Conservation (phyloP, 169 alveolate species). For the Plasmodium relictum region DNA sequence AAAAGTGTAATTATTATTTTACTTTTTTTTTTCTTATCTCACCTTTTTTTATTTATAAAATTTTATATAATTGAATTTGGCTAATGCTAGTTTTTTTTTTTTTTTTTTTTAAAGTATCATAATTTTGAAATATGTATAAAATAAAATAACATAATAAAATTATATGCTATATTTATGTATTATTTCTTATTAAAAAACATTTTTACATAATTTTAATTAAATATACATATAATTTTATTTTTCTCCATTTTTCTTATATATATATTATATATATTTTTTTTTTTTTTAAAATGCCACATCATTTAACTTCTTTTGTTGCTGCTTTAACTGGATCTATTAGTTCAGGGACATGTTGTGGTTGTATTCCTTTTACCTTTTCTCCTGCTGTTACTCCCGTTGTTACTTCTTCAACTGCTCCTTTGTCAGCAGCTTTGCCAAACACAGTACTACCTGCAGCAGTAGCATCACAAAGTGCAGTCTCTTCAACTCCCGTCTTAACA, state of each 20-base stretch:
- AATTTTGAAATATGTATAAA: no score
- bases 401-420: slow-evolving; percentile 70
- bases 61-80: no score
- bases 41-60: no score
- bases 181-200: no score
- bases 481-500: slow-evolving; percentile 70
- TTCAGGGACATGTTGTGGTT: slow-evolving; percentile 77
- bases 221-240: no score
- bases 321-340: slow-evolving; percentile 74
- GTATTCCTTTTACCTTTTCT: slow-evolving; percentile 62
- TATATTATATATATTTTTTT: slow-evolving; percentile 20
- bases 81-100: no score
- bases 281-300: slow-evolving; percentile 49
- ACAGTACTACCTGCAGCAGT: slow-evolving; percentile 72
- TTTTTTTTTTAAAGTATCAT: no score
- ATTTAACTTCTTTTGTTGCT: slow-evolving; percentile 71
- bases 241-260: neutral
- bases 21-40: no score
- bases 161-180: no score
- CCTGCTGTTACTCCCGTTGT: slow-evolving; percentile 71
- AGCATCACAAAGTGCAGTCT: slow-evolving; percentile 70
- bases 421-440: slow-evolving; percentile 65
- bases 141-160: no score
- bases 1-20: no score
- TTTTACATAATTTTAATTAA: no score